phyloP scores from a whole-genome alignment of 805 yeast species.

The Cyberlindnera euphorbiae region DNA sequence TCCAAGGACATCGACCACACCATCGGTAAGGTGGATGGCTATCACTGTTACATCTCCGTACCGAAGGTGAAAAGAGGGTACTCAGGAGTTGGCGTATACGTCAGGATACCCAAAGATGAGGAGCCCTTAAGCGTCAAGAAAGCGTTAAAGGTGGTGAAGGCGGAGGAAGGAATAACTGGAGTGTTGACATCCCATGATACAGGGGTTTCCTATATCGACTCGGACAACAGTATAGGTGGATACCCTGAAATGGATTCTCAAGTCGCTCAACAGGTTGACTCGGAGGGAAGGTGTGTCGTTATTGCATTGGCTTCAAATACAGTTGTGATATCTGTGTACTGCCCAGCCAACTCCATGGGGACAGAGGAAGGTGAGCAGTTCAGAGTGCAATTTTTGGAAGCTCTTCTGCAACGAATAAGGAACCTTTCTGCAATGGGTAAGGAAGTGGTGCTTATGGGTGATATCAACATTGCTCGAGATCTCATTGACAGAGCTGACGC shows the following conservation, averaged over 20 bases:
- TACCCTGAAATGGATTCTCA: constrained; percentile 44
- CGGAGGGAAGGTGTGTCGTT: constrained; percentile 80
- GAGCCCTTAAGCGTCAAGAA: constrained; percentile 35
- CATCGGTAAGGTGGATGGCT: constrained; percentile 52
- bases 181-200: constrained; percentile 27
- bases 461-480: constrained; percentile 77
- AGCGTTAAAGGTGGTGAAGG: constrained; percentile 54
- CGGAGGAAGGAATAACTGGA: constrained; percentile 93
- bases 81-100: constrained; percentile 86
- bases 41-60: constrained; percentile 59
- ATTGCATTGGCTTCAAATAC: constrained; percentile 63
- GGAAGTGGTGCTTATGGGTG: constrained; percentile 79
- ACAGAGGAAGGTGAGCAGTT: constrained; percentile 62
- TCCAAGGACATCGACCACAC: constrained; percentile 39
- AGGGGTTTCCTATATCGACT: constrained; percentile 16
- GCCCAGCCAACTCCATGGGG: constrained; percentile 85
- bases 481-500: constrained; percentile 78
- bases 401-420: constrained; percentile 57
- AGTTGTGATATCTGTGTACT: constrained; percentile 66
- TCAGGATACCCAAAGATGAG: constrained; percentile 43
- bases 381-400: constrained; percentile 51
- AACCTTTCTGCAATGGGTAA: constrained; percentile 54
- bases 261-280: constrained; percentile 49
- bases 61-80: constrained; percentile 75
- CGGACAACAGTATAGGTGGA: constrained; percentile 55